A percentile compares a stretch with the other conserved stretches of the same genome.
Evolutionary conservation across 2,329 filamentous ascomycete genomes (phyloP).

Genomic region (Gaeumannomyces tritici): DNA sequence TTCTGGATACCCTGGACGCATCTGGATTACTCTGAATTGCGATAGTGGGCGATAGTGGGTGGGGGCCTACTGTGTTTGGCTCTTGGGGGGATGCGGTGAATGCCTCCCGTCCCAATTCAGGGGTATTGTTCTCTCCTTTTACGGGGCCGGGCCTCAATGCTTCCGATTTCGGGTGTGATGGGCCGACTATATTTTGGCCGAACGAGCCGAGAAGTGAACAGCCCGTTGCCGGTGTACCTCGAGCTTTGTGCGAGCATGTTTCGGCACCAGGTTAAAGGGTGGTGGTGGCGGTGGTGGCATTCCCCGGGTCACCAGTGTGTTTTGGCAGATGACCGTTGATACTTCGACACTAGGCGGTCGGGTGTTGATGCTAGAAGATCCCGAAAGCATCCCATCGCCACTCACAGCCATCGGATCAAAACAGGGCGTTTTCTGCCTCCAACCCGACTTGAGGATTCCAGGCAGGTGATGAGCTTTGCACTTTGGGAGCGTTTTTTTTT

Average conservation of each 20-base stretch:
- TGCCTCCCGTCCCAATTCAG: background rate
- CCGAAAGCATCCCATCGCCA: background rate
- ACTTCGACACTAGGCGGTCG: background rate
- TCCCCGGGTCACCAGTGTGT: background rate
- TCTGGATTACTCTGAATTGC: background rate
- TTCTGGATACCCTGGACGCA: background rate
- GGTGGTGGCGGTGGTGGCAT: no score
- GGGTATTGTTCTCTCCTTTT: background rate
- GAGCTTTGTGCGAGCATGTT: background rate
- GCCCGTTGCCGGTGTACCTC: background rate
- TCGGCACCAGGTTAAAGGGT: background rate
- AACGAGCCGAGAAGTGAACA: background rate
- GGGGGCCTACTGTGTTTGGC: no score
- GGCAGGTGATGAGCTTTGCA: background rate
- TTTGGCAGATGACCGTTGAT: background rate
- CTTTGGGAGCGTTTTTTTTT: background rate
- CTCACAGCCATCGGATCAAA: background rate
- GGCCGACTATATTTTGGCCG: background rate
- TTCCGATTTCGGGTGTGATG: background rate
- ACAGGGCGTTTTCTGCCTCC: background rate
- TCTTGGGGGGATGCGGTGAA: background rate
- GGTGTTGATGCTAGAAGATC: background rate
- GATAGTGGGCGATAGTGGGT: background rate
- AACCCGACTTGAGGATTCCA: background rate
- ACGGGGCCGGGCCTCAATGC: background rate